Conservation (phyloP, 2,329 filamentous ascomycete genomes). For the Orbilia ellipsospora region DNA sequence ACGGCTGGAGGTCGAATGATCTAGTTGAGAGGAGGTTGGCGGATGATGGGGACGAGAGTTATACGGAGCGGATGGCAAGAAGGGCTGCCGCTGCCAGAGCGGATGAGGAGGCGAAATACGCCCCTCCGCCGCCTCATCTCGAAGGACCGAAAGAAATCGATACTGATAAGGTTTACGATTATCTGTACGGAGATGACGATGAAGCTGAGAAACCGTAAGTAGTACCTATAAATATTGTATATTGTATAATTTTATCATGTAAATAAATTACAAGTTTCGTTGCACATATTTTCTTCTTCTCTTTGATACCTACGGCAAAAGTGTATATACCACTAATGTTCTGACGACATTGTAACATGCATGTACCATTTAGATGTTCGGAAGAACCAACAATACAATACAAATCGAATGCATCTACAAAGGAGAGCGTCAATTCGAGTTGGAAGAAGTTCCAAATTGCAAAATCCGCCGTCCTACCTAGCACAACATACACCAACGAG, state of each 20-base stretch:
- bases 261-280: neutral
- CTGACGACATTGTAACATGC: neutral
- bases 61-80: constrained; percentile 13
- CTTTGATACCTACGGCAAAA: neutral
- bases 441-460: neutral
- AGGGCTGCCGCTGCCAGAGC: constrained; percentile 10
- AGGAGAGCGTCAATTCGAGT: neutral
- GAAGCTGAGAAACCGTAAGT: neutral
- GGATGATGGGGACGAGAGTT: constrained; percentile 14
- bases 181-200: constrained; percentile 4
- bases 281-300: constrained; percentile 9
- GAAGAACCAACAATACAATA: neutral
- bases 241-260: neutral
- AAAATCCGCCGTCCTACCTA: neutral
- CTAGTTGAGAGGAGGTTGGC: neutral
- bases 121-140: neutral
- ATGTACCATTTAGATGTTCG: neutral
- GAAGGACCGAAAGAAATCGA: neutral
- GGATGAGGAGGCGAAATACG: constrained; percentile 11
- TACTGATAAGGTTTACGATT: neutral
- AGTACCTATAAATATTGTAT: neutral
- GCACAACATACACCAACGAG: neutral
- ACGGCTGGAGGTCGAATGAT: neutral
- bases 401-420: neutral
- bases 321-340: constrained; percentile 5